These are phyloP conservation scores for Rhizoclosmatium sp. DNA, from an alignment of 192 early-diverging fungal species.

Conservation along the genomic window DNA sequence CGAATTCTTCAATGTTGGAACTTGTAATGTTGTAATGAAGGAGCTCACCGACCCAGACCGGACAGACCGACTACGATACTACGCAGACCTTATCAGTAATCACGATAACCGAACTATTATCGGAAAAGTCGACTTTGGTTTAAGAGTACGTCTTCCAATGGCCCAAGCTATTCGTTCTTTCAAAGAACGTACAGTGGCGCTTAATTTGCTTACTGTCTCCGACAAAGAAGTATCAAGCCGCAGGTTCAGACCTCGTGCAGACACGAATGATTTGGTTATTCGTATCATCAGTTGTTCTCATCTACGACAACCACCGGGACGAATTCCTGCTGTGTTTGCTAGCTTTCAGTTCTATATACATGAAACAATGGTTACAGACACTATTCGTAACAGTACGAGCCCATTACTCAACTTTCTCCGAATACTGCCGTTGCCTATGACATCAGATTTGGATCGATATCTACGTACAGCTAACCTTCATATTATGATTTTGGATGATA, in stretches of 20 bases:
- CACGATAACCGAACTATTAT: conserved; percentile 56
- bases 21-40: conserved; percentile 56
- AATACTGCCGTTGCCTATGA: conserved; percentile 51
- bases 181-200: conserved; percentile 58
- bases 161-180: conserved; percentile 58
- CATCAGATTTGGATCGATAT: conserved; percentile 48
- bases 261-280: conserved; percentile 51
- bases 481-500: conserved; percentile 52
- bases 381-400: conserved; percentile 42
- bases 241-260: conserved; percentile 38
- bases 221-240: conserved; percentile 33
- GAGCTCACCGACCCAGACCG: conserved; percentile 54
- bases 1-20: conserved; percentile 50
- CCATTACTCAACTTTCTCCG: conserved; percentile 50
- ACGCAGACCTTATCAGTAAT: conserved; percentile 55
- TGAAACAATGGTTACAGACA: conserved; percentile 47
- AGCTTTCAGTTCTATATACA: conserved; percentile 48
- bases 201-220: conserved; percentile 49
- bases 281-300: conserved; percentile 39
- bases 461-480: conserved; percentile 44
- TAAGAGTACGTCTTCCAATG: conserved; percentile 58
- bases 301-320: conserved; percentile 34
- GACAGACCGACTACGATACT: conserved; percentile 55
- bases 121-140: conserved; percentile 61
- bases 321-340: conserved; percentile 45